A percentile compares a stretch with the other conserved stretches of the same genome.
Evolutionary conservation across 306 rosid genomes (phyloP).

Genomic region (Cucumis melo): DNA sequence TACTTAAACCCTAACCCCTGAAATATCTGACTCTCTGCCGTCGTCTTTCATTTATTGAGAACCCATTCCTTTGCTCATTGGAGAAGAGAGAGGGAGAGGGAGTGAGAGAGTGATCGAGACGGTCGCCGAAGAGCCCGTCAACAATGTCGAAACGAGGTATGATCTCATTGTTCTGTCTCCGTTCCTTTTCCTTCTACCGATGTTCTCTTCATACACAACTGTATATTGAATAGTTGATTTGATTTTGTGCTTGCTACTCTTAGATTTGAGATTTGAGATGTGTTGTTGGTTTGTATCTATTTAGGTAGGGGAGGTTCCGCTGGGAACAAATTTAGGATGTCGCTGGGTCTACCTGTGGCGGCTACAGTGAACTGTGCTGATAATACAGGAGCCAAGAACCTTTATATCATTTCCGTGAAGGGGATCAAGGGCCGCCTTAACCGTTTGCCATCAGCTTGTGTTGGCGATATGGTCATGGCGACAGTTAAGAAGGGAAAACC

Average conservation of each 20-base stretch:
- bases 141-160: constrained; percentile 56
- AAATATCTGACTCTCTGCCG: neutral
- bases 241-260: neutral
- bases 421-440: constrained; percentile 82
- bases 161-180: neutral
- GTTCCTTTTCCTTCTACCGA: neutral
- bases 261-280: neutral
- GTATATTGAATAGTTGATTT: neutral
- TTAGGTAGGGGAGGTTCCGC: constrained; percentile 84
- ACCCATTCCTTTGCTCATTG: neutral
- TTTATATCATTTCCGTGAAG: constrained; percentile 78
- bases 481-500: constrained; percentile 93
- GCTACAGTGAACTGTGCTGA: constrained; percentile 92
- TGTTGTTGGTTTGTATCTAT: neutral
- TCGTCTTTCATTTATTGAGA: constrained; percentile 1
- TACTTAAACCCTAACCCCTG: constrained; percentile 3
- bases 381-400: constrained; percentile 87
- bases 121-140: neutral
- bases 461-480: constrained; percentile 96
- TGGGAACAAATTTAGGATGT: constrained; percentile 87
- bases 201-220: neutral
- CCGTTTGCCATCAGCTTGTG: constrained; percentile 87
- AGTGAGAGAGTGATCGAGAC: neutral
- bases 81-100: neutral
- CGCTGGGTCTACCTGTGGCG: constrained; percentile 92